Base-by-base conservation (phyloP, 148 eudicot species). In the Salicornia ramosissima region DNA sequence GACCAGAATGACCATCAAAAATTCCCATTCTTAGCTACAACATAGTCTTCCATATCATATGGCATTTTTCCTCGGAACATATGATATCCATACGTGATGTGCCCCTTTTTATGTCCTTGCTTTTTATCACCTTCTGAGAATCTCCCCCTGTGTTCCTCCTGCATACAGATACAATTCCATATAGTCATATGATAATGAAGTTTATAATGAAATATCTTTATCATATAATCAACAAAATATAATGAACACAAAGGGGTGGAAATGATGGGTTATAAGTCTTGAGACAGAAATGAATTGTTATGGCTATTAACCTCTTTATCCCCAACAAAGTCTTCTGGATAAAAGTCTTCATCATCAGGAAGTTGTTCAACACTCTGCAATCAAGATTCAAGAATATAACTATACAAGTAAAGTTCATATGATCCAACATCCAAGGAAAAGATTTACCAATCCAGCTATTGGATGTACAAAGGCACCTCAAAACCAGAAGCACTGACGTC, bases 1-100 rank as follows among this genome's bases (percentile, higher is more conserved):
- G 75, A 30, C 91, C 86, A 52, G 81, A 68, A 50, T 85, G 89
- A 5, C 96, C 86, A 42, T 89, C 86, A 75, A 83, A 89, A 42
- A 85, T 63, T 69, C 36, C 57, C 71, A 10, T 61, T 79, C 66
- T 75, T 74, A 28, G 85, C 88, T 22, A 89, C 84, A 13, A 83
- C 28, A 49, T 74, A 83, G 70, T 87, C 90, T 73, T 89, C 88
- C 88, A 85, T 83, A 16, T 72, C 75, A 51, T 87, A 87, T 39
- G 65, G 69, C 89, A 85, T 82, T 71, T 83, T 82, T 6, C 89
- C 88, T 45, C 79, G 64, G 19, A 83, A 82, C 73, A 80, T 65
- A 75, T 80, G 85, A 66, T 47, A 83, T 14, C 96, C 96, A 49
- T 87, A 68, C 15, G 72, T 80, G 16, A 79, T 79, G 25, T 64